Conservation (phyloP, 305 asterid genomes). For the Fraxinus albicans region DNA sequence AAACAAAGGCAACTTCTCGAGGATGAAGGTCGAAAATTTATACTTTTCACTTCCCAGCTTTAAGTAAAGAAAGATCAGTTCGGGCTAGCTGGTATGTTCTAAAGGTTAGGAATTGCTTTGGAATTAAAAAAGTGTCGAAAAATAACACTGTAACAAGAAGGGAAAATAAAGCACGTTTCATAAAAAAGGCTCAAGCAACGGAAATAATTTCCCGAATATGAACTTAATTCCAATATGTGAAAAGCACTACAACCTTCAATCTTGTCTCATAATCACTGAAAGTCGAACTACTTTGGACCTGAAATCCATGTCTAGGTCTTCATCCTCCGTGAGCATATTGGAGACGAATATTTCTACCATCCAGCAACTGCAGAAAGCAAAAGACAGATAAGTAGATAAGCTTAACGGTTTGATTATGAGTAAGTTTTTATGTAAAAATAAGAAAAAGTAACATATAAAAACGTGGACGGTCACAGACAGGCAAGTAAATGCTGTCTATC, state of each 20-base stretch:
- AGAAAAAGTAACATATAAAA: no score
- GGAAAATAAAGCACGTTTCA: neutral
- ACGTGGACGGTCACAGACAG: no score
- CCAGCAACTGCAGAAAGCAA: conserved; percentile 48
- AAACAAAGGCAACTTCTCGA: neutral
- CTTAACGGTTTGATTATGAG: neutral
- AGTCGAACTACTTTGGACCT: conserved; percentile 11
- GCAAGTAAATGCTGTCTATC: no score
- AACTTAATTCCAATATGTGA: neutral
- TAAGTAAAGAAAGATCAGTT: neutral
- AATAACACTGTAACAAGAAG: no score
- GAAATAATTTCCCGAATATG: neutral
- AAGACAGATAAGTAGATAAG: neutral
- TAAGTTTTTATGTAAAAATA: no score
- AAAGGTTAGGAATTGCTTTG: neutral
- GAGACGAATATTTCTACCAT: conserved; percentile 65
- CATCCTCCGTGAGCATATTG: conserved; percentile 40
- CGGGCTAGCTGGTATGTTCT: neutral
- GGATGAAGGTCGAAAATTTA: neutral
- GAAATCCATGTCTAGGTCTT: conserved; percentile 12
- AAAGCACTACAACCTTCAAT: neutral
- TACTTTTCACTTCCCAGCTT: neutral
- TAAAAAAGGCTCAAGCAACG: neutral
- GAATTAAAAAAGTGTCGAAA: neutral
- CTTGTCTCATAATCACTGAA: neutral